Evolutionary conservation across 2,329 filamentous ascomycete genomes (phyloP).

Genomic region (Fusarium keratoplasticum): DNA sequence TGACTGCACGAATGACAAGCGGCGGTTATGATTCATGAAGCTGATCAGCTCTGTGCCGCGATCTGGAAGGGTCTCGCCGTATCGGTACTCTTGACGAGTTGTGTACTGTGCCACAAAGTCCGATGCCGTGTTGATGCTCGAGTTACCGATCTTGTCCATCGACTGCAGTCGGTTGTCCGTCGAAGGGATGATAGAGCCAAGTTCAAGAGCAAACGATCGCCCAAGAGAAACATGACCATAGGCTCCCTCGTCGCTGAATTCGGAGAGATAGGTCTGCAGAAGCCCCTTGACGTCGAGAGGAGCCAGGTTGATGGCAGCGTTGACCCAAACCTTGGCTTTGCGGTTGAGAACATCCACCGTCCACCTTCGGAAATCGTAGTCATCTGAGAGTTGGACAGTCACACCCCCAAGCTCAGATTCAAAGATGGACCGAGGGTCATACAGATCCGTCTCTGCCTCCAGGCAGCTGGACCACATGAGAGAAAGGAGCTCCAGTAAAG

Average conservation of each 20-base stretch:
- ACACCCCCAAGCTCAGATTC: conserved; percentile 82
- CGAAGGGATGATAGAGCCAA: conserved; percentile 86
- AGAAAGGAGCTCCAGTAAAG: conserved; percentile 88
- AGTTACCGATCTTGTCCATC: conserved; percentile 79
- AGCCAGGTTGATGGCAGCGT: conserved; percentile 81
- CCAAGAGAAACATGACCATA: conserved; percentile 94
- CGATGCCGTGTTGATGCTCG: conserved; percentile 88
- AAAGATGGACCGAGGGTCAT: conserved; percentile 86
- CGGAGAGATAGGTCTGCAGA: conserved; percentile 94
- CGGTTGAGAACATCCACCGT: conserved; percentile 84
- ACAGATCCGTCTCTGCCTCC: conserved; percentile 93
- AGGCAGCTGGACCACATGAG: conserved; percentile 96
- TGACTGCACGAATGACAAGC: conserved; percentile 63
- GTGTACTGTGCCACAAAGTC: conserved; percentile 98
- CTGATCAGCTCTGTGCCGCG: conserved; percentile 74
- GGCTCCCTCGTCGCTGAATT: conserved; percentile 89
- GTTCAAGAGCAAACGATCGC: conserved; percentile 92
- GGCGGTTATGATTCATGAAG: conserved; percentile 66
- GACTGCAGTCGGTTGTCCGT: conserved; percentile 89
- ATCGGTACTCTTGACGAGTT: conserved; percentile 93
- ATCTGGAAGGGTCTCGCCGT: conserved; percentile 80
- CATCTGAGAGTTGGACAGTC: conserved; percentile 90
- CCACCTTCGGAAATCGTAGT: conserved; percentile 82
- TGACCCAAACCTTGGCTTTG: conserved; percentile 84
- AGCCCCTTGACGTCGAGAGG: conserved; percentile 95